A percentile compares a stretch with the other conserved stretches of the same genome.
Evolutionary conservation across 192 early-diverging fungal genomes (phyloP).

Genomic region (Lunasporangiospora selenospora): DNA sequence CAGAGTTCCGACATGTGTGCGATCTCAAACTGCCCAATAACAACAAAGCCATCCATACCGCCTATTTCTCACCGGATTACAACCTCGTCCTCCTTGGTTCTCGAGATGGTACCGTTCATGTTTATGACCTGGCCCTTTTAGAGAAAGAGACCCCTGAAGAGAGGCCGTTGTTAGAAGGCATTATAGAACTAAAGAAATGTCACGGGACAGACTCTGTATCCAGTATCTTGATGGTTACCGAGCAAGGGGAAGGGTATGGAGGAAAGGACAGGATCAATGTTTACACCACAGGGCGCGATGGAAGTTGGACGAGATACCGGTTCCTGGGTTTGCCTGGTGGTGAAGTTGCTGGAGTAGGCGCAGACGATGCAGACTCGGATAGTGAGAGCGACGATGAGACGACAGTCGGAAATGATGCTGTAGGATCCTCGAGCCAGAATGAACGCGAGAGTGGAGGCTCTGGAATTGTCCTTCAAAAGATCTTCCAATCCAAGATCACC

Average conservation of each 20-base stretch:
- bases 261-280: constrained; percentile 53
- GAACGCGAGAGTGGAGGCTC: constrained; percentile 15
- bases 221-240: constrained; percentile 41
- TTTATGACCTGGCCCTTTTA: constrained; percentile 26
- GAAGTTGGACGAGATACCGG: constrained; percentile 61
- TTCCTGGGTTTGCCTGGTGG: constrained; percentile 36
- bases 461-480: constrained; percentile 53
- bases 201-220: constrained; percentile 41
- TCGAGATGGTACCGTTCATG: constrained; percentile 25
- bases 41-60: constrained; percentile 46
- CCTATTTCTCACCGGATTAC: constrained; percentile 25
- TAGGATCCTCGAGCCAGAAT: background rate
- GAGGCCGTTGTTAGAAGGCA: constrained; percentile 6
- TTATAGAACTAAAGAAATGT: constrained; percentile 20
- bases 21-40: constrained; percentile 37
- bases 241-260: constrained; percentile 20
- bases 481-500: constrained; percentile 71
- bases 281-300: constrained; percentile 72
- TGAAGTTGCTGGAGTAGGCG: constrained; percentile 10
- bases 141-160: background rate
- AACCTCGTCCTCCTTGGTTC: constrained; percentile 38
- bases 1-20: constrained; percentile 17
- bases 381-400: constrained; percentile 4
- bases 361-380: constrained; percentile 2
- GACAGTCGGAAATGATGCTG: background rate